phyloP scores from a whole-genome alignment of 1,284 basidiomycete species.

The Heterobasidion occidentale region DNA sequence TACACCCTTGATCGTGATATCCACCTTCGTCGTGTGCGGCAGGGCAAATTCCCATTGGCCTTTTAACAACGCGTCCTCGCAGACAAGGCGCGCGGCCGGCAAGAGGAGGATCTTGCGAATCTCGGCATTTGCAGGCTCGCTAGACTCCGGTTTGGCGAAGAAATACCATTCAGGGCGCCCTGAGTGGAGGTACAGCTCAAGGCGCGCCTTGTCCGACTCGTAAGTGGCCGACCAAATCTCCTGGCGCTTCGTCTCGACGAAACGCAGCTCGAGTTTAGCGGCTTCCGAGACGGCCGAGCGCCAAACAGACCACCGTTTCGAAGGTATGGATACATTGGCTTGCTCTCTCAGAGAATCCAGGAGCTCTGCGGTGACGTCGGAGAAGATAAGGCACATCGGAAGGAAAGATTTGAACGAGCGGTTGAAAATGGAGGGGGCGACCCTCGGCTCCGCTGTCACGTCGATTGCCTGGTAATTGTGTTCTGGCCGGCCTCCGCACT shows the following conservation, averaged over 20 bases:
- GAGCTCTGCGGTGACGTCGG: slow-evolving; percentile 41
- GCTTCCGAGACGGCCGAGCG: slow-evolving; percentile 59
- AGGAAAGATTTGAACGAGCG: slow-evolving; percentile 71
- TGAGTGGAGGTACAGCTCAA: slow-evolving; percentile 76
- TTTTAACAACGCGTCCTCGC: slow-evolving; percentile 48
- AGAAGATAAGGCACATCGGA: slow-evolving; percentile 79
- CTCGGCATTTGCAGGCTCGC: slow-evolving; percentile 73
- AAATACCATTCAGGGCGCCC: slow-evolving; percentile 83
- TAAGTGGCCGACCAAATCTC: slow-evolving; percentile 83
- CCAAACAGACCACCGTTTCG: slow-evolving; percentile 62
- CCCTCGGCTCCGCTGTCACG: slow-evolving; percentile 36
- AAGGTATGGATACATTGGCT: slow-evolving; percentile 35
- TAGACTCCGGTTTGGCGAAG: slow-evolving; percentile 61
- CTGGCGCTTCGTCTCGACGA: slow-evolving; percentile 82
- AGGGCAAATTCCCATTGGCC: slow-evolving; percentile 83
- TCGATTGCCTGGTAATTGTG: slow-evolving; percentile 66
- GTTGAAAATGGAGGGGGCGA: slow-evolving; percentile 69
- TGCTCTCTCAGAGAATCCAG: slow-evolving; percentile 46
- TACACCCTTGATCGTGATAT: slow-evolving; percentile 55
- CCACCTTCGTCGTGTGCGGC: slow-evolving; percentile 51
- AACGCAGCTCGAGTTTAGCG: slow-evolving; percentile 63
- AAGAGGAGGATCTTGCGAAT: slow-evolving; percentile 63
- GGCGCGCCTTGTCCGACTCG: slow-evolving; percentile 59
- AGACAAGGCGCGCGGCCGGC: slow-evolving; percentile 75
- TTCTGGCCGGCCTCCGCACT: slow-evolving; percentile 86